These are phyloP conservation scores for Fusarium protoensiforme DNA, from an alignment of 2,329 filamentous ascomycete genomes.

Conservation along the genomic window DNA sequence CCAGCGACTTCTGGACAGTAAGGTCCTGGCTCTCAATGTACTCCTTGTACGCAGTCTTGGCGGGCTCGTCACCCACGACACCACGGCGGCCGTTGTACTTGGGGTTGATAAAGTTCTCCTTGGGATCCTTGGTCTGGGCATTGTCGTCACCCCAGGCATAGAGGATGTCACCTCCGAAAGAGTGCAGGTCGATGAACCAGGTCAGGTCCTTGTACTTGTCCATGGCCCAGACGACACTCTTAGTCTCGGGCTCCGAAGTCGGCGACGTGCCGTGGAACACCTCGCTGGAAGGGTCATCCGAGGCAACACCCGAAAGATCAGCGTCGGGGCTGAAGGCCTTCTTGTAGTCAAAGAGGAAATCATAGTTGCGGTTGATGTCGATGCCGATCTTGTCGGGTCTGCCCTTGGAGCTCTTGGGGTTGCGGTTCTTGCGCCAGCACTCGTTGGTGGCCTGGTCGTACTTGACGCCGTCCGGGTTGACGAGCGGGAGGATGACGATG, in stretches of 20 bases:
- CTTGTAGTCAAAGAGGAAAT: conserved; percentile 66
- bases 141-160: conserved; percentile 69
- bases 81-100: conserved; percentile 64
- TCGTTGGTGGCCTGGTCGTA: conserved; percentile 61
- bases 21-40: conserved; percentile 55
- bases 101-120: conserved; percentile 64
- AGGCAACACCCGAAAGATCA: conserved; percentile 49
- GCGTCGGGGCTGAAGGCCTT: conserved; percentile 55
- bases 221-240: conserved; percentile 64
- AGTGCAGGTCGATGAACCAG: conserved; percentile 71
- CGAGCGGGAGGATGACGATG: conserved; percentile 63
- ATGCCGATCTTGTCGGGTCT: conserved; percentile 52
- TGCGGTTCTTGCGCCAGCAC: conserved; percentile 69
- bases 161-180: conserved; percentile 61
- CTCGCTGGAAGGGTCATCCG: conserved; percentile 54
- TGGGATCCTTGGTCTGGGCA: conserved; percentile 56
- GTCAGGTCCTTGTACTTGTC: conserved; percentile 60
- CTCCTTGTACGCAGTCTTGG: conserved; percentile 54
- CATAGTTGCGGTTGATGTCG: conserved; percentile 68
- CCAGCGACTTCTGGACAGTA: conserved; percentile 46
- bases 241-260: conserved; percentile 67
- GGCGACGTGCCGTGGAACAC: conserved; percentile 62
- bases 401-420: conserved; percentile 51
- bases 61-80: conserved; percentile 50
- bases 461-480: conserved; percentile 65